Evolutionary conservation across 129 eudicot species (phyloP), one percentile per base, ranked within the genome.

Genomic region (Artemisia annua): DNA sequence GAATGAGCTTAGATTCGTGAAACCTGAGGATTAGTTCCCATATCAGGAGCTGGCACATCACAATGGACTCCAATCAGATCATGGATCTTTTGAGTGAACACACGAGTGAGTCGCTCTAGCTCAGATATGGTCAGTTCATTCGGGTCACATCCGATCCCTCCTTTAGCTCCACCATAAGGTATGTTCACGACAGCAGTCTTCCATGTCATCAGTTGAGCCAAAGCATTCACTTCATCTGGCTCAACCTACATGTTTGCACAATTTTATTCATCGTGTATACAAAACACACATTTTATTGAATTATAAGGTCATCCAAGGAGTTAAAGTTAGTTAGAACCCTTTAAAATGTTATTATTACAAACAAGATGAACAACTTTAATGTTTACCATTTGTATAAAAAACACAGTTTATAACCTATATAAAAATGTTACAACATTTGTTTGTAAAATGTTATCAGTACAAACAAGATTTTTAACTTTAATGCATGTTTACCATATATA

Each of bases 121-220:
- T 94, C 97, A 16, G 96, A 87, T 15, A 83, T 48, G 66, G 85
- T 87, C 69, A 90, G 30, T 26, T 88, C 91, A 5, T 84, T 69
- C 0, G 98, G 98, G 66, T 83, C 80, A 62, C 98, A 94, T 63
- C 98, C 97, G 28, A 94, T 94, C 54, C 98, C 98, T 72, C 98
- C 98, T 79, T 94, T 94, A 35, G 98, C 97, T 6, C 98, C 98
- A 49, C 98, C 98, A 70, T 94, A 94, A 9, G 98, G 97, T 66
- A 94, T 87, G 59, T 94, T 90, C 0, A 97, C 97, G 26, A 94
- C 97, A 39, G 97, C 97, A 5, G 98, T 90, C 73, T 94, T 94
- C 98, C 98, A 94, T 22, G 98, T 90, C 98, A 94, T 94, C 30
- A 94, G 44, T 69, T 94, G 98, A n/a, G 97, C 98, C 63, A 94